phyloP scores from a whole-genome alignment of 352 stramenopile genomes.

The Phytophthora boehmeriae region DNA sequence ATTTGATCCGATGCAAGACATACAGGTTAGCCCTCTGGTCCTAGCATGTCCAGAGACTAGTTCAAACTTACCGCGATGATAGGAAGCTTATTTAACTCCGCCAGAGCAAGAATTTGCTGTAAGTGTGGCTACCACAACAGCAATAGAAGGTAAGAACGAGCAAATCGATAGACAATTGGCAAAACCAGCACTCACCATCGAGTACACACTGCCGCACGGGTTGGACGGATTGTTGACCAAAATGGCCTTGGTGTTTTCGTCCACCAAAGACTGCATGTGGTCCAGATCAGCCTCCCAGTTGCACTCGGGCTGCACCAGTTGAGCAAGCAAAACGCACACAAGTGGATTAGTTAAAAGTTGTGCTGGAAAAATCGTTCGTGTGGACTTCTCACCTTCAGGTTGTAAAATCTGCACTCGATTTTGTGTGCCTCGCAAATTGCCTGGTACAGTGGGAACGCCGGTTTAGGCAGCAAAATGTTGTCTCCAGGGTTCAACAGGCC shows the following conservation, averaged over 20 bases:
- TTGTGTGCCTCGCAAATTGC: conserved; percentile 93
- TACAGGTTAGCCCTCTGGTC: not conserved
- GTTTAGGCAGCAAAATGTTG: conserved; percentile 93
- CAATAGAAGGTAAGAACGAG: not conserved
- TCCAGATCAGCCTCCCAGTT: conserved; percentile 94
- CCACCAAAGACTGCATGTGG: conserved; percentile 89
- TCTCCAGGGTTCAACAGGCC: conserved; percentile 91
- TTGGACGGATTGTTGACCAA: conserved; percentile 97
- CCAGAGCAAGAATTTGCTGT: conserved; percentile 73
- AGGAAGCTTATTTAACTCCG: conserved; percentile 88
- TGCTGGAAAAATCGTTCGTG: too few relatives aligned
- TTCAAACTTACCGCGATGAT: conserved; percentile 91
- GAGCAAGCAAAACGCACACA: not conserved
- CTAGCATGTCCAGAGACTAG: not conserved
- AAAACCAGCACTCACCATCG: conserved; percentile 48
- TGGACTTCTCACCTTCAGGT: conserved; percentile 49
- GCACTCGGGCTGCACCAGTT: conserved; percentile 58
- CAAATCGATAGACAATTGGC: not conserved
- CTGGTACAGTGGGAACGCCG: conserved; percentile 96
- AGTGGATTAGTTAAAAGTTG: too few relatives aligned
- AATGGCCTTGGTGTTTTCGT: conserved; percentile 90
- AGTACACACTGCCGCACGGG: conserved; percentile 95
- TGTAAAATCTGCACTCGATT: conserved; percentile 93
- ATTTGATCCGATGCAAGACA: not conserved
- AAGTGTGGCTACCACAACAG: conserved; percentile 48